Conservation (phyloP, 75 land plant genomes). For the Gnetum montanum region DNA sequence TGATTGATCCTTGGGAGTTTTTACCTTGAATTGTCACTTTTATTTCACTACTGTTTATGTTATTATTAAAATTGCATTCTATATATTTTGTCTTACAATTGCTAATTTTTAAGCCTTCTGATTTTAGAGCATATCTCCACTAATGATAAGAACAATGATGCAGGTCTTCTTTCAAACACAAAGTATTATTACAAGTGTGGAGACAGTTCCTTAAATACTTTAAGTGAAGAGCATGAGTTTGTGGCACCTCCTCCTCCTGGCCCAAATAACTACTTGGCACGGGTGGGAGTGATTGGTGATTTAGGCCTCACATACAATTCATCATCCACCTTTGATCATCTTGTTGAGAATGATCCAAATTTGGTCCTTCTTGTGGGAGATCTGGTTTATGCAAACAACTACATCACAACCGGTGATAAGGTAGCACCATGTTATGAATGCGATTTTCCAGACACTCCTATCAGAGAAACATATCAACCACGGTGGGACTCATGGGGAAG, state of each 20-base stretch:
- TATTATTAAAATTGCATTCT: too few species aligned
- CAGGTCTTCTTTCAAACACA: constrained; percentile 62
- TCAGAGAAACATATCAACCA: constrained; percentile 90
- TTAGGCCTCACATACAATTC: constrained; percentile 88
- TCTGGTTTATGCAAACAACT: constrained; percentile 76
- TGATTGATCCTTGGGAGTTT: too few species aligned
- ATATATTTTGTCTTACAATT: too few species aligned
- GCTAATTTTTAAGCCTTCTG: too few species aligned
- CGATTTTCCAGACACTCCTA: constrained; percentile 81
- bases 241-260: constrained; percentile 46
- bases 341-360: constrained; percentile 60
- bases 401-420: constrained; percentile 66
- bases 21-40: too few species aligned
- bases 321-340: constrained; percentile 67
- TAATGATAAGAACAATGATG: too few species aligned
- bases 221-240: constrained; percentile 69
- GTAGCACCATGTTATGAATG: constrained; percentile 68
- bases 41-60: too few species aligned
- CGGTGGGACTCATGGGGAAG: constrained; percentile 98
- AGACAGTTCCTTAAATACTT: constrained; percentile 47
- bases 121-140: too few species aligned
- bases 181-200: constrained; percentile 81
- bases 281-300: constrained; percentile 85
- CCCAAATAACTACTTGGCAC: constrained; percentile 37
- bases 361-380: constrained; percentile 82